phyloP scores from a whole-genome alignment of 352 stramenopile genomes.

The Blastocystis sp. region DNA sequence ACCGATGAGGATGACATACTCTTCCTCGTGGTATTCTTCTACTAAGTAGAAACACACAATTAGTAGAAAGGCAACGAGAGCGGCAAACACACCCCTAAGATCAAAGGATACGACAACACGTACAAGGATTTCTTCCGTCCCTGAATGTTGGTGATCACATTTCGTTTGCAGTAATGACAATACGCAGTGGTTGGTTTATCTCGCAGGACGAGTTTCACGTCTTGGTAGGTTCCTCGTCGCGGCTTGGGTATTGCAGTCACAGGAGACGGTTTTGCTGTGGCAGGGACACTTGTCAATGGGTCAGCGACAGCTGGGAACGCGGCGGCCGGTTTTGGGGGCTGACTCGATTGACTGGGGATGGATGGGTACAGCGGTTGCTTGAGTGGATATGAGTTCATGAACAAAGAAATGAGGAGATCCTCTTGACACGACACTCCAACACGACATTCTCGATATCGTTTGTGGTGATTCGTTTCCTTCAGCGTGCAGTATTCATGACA shows the following conservation, averaged over 20 bases:
- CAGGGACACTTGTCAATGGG: background rate
- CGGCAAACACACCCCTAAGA: background rate
- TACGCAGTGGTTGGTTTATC: background rate
- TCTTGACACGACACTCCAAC: background rate
- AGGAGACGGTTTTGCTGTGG: background rate
- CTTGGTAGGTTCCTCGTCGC: background rate
- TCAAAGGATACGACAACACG: background rate
- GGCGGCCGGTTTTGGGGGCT: background rate
- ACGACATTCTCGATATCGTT: too few relatives aligned
- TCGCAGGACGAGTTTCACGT: constrained; percentile 4
- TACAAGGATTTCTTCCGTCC: background rate
- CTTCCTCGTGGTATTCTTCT: constrained; percentile 1
- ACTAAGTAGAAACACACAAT: background rate
- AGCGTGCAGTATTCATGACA: too few relatives aligned
- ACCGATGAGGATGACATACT: background rate
- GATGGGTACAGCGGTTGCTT: background rate
- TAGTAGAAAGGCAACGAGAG: background rate
- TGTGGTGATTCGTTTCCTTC: too few relatives aligned
- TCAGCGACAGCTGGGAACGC: background rate
- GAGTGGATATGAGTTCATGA: background rate
- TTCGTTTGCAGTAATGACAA: background rate
- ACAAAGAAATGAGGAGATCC: background rate
- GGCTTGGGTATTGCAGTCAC: background rate
- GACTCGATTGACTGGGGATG: background rate
- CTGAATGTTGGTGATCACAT: background rate